phyloP scores from a whole-genome alignment of 73 alveolate genomes.

The Tetrahymena borealis region DNA sequence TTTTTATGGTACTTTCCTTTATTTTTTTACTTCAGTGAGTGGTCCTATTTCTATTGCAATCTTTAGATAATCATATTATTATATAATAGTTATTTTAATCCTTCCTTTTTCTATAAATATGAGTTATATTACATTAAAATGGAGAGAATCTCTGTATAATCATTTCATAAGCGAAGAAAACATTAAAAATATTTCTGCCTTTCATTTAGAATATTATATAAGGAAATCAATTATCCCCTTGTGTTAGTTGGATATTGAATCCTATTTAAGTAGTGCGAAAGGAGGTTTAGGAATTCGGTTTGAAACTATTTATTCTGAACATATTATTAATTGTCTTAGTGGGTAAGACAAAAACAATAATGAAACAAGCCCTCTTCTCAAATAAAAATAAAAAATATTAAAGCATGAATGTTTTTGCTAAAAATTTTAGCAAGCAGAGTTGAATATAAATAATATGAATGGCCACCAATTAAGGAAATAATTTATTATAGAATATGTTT shows the following conservation, averaged over 20 bases:
- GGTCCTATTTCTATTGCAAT: neutral
- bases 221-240: neutral
- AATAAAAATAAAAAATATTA: neutral
- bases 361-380: too few relatives aligned
- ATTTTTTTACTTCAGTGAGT: neutral
- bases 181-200: neutral
- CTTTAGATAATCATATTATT: neutral
- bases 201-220: neutral
- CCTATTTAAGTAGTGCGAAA: neutral
- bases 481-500: neutral
- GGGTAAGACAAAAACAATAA: neutral
- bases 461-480: neutral
- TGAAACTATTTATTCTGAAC: neutral
- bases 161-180: neutral
- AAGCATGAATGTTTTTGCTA: neutral
- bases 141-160: neutral
- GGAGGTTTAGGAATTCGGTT: neutral
- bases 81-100: neutral
- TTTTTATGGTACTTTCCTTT: neutral
- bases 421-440: neutral
- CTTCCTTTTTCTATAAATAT: neutral
- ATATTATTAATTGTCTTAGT: neutral
- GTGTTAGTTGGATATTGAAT: neutral
- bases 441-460: neutral
- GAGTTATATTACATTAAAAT: neutral